Conservation (phyloP, 805 yeast genomes). For the Kluyveromyces wickerhamii region DNA sequence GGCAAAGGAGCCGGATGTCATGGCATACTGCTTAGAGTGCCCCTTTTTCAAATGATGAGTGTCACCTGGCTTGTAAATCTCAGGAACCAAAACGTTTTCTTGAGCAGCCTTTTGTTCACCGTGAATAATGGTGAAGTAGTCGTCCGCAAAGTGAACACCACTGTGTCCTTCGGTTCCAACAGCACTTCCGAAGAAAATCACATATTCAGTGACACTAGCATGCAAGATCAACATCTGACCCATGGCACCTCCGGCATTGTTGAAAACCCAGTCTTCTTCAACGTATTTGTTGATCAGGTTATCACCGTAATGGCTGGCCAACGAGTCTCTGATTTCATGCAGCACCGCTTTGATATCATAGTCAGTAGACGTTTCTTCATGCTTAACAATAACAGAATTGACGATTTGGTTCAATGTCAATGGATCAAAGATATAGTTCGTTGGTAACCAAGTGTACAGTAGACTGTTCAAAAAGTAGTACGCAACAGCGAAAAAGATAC, state of each 20-base stretch:
- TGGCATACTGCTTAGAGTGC: conserved; percentile 69
- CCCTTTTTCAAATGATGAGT: conserved; percentile 75
- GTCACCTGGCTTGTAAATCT: conserved; percentile 80
- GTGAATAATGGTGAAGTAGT: conserved; percentile 81
- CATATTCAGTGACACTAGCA: conserved; percentile 87
- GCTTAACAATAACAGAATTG: conserved; percentile 42
- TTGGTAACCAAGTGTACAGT: conserved; percentile 61
- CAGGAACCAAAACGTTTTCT: conserved; percentile 56
- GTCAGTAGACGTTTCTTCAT: conserved; percentile 37
- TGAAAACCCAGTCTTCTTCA: conserved; percentile 86
- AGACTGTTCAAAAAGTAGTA: conserved; percentile 24
- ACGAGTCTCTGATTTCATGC: conserved; percentile 47
- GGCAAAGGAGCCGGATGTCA: conserved; percentile 80
- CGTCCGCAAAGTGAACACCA: conserved; percentile 96
- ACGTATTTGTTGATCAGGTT: conserved; percentile 62
- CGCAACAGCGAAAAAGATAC: conserved; percentile 14
- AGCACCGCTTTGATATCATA: conserved; percentile 54
- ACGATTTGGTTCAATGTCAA: conserved; percentile 50
- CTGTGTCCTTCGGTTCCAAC: conserved; percentile 94
- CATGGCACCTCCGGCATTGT: conserved; percentile 99
- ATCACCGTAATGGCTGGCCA: conserved; percentile 63
- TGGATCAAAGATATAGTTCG: conserved; percentile 62
- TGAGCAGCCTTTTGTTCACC: conserved; percentile 73
- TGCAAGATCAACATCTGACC: conserved; percentile 91
- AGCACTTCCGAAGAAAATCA: conserved; percentile 89